Base-by-base conservation (phyloP, 1,139 yeast genomes). In the Blastobotrys illinoisensis region DNA sequence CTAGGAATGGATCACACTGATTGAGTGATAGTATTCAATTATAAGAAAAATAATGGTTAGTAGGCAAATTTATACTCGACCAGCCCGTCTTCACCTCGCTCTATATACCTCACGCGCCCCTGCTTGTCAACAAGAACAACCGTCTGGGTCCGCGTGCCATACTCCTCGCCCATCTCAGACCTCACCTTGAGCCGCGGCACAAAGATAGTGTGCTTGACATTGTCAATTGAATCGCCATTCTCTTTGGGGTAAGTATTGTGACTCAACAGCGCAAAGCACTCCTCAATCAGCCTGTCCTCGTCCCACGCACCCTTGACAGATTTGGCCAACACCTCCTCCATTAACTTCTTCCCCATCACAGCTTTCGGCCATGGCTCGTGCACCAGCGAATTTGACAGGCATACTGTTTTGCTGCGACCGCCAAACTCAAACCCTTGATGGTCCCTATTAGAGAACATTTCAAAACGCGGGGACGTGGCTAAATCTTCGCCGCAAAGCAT, bases 71-170 rank as follows among this genome's bases (percentile, higher is more conserved):
- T 46, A 49, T 52, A 60, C 23, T 52, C 57, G 46, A 55, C 54
- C 11, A 51, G 52, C 21, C 49, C 55, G 43, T 54, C 51, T 24
- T 56, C 57, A 47, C 45, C 49, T 20, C 69, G 68, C 62, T 82
- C 85, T 2, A 73, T 63, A 59, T 78, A 78, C 40, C 70, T 69
- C n/a, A 78, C 72, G 16, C 64, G 64, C 1, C 86, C 85, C 5
- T 68, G 55, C 44, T 74, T 76, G 61, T 79, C 80, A 9, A 88
- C 76, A 19, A 89, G 65, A 5, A 91, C 76, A 1, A 90, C 80
- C 0, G 96, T 89, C 65, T 90, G 97, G 0, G 97, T 88, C 53
- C 98, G 73, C 0, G 99, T 93, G 0, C 97, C 98, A 64, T 91
- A 93, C 21, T 45, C 28, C 20, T 58, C 53, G 46, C 61, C 60